Evolutionary conservation across 2,329 filamentous ascomycete species (phyloP).

Genomic region (Graphilbum sp.): DNA sequence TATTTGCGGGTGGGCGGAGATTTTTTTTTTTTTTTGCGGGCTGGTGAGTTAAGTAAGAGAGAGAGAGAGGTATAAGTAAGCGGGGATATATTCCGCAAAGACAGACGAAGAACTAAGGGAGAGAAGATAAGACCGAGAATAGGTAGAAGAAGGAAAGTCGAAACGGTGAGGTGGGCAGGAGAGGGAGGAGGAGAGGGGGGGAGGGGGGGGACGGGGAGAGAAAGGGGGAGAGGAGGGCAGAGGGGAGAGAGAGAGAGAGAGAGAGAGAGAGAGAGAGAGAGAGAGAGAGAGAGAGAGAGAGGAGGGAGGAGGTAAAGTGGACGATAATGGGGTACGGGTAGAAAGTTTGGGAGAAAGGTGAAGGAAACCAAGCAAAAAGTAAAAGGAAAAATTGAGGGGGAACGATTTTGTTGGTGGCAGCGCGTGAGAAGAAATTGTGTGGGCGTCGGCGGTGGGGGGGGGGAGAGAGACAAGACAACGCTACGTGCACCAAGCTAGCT

Average conservation of each 20-base stretch:
- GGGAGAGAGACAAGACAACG: not conserved
- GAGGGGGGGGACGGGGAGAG: constrained; percentile 9
- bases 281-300: constrained; percentile 10
- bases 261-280: constrained; percentile 11
- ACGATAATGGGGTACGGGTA: not conserved
- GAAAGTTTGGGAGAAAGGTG: constrained; percentile 1
- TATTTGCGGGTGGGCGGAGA: not conserved
- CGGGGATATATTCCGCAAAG: too few relatives aligned
- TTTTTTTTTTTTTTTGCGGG: not conserved
- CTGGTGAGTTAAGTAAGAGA: constrained; percentile 3
- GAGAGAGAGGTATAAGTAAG: constrained; percentile 1
- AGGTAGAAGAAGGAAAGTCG: constrained; percentile 4
- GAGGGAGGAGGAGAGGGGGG: constrained; percentile 7
- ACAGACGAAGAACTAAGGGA: not conserved
- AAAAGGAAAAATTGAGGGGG: constrained; percentile 7
- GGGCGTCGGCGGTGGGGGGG: constrained; percentile 4
- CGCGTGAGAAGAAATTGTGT: constrained; percentile 8
- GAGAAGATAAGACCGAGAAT: constrained; percentile 4
- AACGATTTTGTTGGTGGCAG: constrained; percentile 2
- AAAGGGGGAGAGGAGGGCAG: constrained; percentile 7
- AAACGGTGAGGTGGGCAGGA: not conserved
- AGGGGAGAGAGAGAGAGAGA: constrained; percentile 4
- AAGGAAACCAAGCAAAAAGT: constrained; percentile 2
- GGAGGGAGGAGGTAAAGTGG: constrained; percentile 1
- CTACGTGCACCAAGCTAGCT: too few relatives aligned